Evolutionary conservation across 768 basidiomycete species (phyloP), one percentile per base, ranked within the genome.

Genomic region (Agaricus blazei): DNA sequence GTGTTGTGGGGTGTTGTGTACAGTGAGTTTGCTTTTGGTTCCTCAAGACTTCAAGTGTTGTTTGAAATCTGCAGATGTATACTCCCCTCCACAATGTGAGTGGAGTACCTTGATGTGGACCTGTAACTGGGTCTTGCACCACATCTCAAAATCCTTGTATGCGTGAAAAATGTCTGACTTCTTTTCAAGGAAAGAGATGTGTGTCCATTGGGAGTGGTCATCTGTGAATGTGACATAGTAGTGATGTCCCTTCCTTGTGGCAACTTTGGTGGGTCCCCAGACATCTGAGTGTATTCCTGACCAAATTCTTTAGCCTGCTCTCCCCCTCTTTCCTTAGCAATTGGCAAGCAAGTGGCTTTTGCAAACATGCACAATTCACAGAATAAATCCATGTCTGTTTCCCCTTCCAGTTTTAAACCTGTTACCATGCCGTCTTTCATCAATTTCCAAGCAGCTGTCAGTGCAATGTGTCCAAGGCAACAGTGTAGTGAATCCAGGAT

Each of bases 71-170:
- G 64, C 48, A 9, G 63, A 61, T n/a, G 65, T 37, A 41, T 73
- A 78, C 48, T 78, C 71, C 3, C 72, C 68, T 0, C 77, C 72
- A 2, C 66, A 53, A 60, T 78, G 73, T 0, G 63, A 65, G 15
- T 67, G 67, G 0, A 78, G 50, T 0, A 28, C n/a, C 19, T 72
- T 70, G 51, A 75, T 60, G 0, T 36, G 29, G 0, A 14, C 34
- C 1, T 57, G 59, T 0, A 61, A 51, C 27, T 77, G 72, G 0
- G 58, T 71, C 36, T 68, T 48, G n/a, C 60, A 15, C 63, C 63
- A 68, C 0, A 67, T 66, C n/a, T 72, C 66, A 44, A 59, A 69
- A 0, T 56, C 28, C 36, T 65, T 58, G 51, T 72, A 71, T 26
- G 58, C 26, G 6, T 55, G 27, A 42, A 67, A 62, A 1, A 68